These are phyloP conservation scores for Pleodorina starrii DNA, from an alignment of 139 green algal genomes.

Conservation along the genomic window DNA sequence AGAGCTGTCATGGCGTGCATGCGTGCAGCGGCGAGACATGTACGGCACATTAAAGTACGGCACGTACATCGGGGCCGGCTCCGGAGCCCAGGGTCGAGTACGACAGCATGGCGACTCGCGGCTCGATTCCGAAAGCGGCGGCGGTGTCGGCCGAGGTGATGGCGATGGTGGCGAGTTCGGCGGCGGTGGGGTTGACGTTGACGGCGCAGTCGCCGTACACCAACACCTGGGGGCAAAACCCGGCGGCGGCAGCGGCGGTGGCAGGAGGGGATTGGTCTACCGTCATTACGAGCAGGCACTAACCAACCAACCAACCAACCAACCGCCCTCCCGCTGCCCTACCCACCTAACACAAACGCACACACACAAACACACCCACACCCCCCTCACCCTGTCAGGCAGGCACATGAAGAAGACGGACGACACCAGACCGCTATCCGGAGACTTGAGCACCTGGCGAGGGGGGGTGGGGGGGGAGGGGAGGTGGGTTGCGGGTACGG, in stretches of 20 bases:
- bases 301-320: no score
- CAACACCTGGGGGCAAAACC: constrained; percentile 84
- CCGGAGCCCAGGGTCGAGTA: constrained; percentile 87
- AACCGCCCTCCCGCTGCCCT: no score
- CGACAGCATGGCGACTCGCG: constrained; percentile 92
- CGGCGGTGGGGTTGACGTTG: constrained; percentile 81
- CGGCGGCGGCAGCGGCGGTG: no score
- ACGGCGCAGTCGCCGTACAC: constrained; percentile 95
- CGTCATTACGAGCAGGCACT: no score
- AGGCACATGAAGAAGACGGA: constrained; percentile 97
- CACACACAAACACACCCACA: no score
- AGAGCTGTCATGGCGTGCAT: no score
- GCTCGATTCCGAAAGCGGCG: constrained; percentile 88
- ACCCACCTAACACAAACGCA: no score
- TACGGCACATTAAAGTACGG: no score
- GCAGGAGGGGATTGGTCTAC: no score
- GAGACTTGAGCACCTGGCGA: constrained; percentile 26
- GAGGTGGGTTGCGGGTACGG: background rate
- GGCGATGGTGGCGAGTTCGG: constrained; percentile 89
- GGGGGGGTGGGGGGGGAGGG: background rate
- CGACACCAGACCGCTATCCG: constrained; percentile 73
- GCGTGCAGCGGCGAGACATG: no score
- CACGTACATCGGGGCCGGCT: constrained; percentile 31
- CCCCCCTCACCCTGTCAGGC: constrained; percentile 77
- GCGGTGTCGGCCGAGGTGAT: constrained; percentile 86